Conservation (phyloP, 352 stramenopile species). For the Elongisporangium anandrum region DNA sequence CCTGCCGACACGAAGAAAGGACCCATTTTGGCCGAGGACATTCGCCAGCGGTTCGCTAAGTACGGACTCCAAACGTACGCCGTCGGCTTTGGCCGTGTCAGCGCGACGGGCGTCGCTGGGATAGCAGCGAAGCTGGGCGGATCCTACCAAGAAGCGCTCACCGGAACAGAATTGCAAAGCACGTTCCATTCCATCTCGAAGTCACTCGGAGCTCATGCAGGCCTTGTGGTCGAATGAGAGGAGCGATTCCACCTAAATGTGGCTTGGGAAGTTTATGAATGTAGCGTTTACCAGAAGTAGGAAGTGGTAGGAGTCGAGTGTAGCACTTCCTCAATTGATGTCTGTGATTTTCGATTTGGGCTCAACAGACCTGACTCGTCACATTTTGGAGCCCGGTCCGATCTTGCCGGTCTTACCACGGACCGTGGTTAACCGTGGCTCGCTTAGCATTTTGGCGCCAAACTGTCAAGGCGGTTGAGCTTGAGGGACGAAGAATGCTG, state of each 20-base stretch:
- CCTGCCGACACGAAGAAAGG: slow-evolving; percentile 30
- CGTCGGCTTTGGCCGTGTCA: slow-evolving; percentile 30
- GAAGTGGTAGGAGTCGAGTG: too few species aligned
- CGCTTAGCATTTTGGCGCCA: slow-evolving; percentile 2
- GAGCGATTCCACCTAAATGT: too few species aligned
- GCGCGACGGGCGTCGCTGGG: slow-evolving; percentile 17
- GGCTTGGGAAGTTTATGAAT: background rate
- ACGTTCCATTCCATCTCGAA: slow-evolving; percentile 35
- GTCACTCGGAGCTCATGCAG: slow-evolving; percentile 28
- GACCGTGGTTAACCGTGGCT: too few species aligned
- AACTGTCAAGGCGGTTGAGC: background rate
- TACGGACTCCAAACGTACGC: slow-evolving; percentile 23
- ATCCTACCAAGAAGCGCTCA: slow-evolving; percentile 19
- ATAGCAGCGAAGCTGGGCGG: slow-evolving; percentile 24
- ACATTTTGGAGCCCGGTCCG: too few species aligned
- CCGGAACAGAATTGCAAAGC: slow-evolving; percentile 14
- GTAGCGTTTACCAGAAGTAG: too few species aligned
- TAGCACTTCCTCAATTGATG: too few species aligned
- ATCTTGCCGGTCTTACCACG: too few species aligned
- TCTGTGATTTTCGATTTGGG: too few species aligned
- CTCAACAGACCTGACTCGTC: too few species aligned
- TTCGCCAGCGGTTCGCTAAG: slow-evolving; percentile 18
- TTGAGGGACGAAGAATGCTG: slow-evolving; percentile 67
- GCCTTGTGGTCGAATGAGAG: slow-evolving; percentile 14
- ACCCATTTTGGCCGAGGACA: slow-evolving; percentile 15